Conservation (phyloP, 2,329 filamentous ascomycete species). For the Pseudocercospora macadamiae region DNA sequence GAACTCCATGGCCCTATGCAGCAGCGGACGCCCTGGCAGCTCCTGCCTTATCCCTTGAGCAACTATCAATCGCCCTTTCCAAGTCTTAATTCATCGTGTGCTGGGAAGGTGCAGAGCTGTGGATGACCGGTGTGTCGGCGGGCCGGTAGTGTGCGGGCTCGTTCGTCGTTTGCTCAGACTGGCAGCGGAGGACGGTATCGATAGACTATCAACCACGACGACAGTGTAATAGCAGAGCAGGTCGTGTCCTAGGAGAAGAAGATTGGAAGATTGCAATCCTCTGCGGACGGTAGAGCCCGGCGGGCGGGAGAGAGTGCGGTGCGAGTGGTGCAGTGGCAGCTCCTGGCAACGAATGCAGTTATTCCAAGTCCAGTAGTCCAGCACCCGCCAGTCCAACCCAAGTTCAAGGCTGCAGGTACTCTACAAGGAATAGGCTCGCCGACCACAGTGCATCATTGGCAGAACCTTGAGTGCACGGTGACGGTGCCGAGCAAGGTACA, state of each 20-base stretch:
- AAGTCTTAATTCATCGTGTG: constrained; percentile 5
- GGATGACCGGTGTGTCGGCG: constrained; percentile 12
- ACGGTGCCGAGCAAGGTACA: constrained; percentile 31
- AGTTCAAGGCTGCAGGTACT: constrained; percentile 24
- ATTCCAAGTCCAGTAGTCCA: constrained; percentile 15
- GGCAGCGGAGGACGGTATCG: not conserved
- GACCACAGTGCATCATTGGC: constrained; percentile 28
- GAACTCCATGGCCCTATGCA: constrained; percentile 25
- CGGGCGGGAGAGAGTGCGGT: not conserved
- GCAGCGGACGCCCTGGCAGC: constrained; percentile 18
- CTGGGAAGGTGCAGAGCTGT: not conserved
- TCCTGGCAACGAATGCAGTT: constrained; percentile 21
- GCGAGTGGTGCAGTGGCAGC: constrained; percentile 8
- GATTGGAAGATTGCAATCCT: constrained; percentile 16
- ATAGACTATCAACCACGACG: not conserved
- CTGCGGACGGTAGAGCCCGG: constrained; percentile 7
- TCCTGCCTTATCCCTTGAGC: constrained; percentile 15
- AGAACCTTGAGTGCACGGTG: constrained; percentile 23
- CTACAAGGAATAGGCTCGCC: constrained; percentile 29
- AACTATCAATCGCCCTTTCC: constrained; percentile 4
- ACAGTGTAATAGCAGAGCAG: not conserved
- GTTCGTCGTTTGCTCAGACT: not conserved
- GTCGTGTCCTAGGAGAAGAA: no score
- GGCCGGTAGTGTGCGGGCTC: constrained; percentile 12
- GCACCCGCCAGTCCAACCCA: constrained; percentile 20